Conservation (phyloP, 768 basidiomycete species). For the Tremella yokohamensis region DNA sequence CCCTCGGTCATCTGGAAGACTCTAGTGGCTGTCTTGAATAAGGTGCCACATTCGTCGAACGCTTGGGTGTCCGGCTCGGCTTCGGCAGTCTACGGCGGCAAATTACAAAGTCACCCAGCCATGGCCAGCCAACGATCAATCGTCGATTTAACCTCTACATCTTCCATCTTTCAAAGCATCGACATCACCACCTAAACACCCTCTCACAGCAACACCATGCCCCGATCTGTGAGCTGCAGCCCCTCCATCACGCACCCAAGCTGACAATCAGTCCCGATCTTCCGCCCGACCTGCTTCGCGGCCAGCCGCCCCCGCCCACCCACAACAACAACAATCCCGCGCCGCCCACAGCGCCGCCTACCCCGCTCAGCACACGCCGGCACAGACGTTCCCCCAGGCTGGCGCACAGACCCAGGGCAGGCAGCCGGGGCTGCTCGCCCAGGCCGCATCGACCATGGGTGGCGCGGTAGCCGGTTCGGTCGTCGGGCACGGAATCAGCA, state of each 20-base stretch:
- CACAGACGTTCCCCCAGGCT: constrained; percentile 16
- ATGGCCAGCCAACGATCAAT: too few relatives aligned
- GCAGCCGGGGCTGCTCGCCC: constrained; percentile 48
- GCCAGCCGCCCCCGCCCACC: constrained; percentile 29
- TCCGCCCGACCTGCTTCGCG: constrained; percentile 46
- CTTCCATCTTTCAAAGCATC: too few relatives aligned
- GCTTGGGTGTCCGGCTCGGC: too few relatives aligned
- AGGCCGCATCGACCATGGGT: constrained; percentile 49
- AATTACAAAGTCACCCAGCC: too few relatives aligned
- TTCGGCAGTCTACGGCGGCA: too few relatives aligned
- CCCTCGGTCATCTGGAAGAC: too few relatives aligned
- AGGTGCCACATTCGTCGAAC: too few relatives aligned
- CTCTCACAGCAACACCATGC: too few relatives aligned
- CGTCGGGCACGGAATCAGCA: constrained; percentile 50
- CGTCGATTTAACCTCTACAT: too few relatives aligned
- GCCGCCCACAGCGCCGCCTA: constrained; percentile 21
- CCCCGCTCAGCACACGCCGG: constrained; percentile 28
- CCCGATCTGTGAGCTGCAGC: constrained; percentile 1
- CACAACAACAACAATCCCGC: constrained; percentile 18
- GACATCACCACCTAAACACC: too few relatives aligned
- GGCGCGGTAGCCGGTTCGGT: constrained; percentile 49
- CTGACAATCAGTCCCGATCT: constrained; percentile 18
- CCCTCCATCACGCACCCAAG: neutral
- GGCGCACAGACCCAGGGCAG: constrained; percentile 22
- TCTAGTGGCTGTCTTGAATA: too few relatives aligned